A percentile compares a stretch with the other conserved stretches of the same genome.
These are phyloP conservation scores for Arthroderma uncinatum DNA, from an alignment of 2,329 filamentous ascomycete genomes.

Conservation along the genomic window DNA sequence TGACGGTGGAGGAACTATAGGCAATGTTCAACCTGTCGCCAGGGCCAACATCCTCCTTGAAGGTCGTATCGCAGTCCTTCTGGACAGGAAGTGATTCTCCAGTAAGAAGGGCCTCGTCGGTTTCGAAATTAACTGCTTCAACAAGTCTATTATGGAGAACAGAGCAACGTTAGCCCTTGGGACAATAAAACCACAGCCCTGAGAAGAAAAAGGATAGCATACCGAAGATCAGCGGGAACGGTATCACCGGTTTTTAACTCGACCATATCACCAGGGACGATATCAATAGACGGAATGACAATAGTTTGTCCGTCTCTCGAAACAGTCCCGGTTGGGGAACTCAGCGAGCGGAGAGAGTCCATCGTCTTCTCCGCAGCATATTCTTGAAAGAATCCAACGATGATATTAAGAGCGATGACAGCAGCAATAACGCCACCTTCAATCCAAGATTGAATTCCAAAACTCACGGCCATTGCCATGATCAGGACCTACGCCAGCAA, in stretches of 20 bases:
- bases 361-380: constrained; percentile 46
- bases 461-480: constrained; percentile 47
- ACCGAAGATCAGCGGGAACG: constrained; percentile 37
- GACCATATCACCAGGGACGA: constrained; percentile 50
- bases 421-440: constrained; percentile 49
- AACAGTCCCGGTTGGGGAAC: constrained; percentile 41
- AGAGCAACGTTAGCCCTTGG: not conserved
- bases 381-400: constrained; percentile 48
- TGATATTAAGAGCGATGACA: constrained; percentile 48
- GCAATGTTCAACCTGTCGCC: constrained; percentile 53
- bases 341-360: constrained; percentile 41
- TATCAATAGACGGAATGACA: constrained; percentile 42
- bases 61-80: constrained; percentile 42
- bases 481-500: constrained; percentile 35
- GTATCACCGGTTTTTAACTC: constrained; percentile 41
- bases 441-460: constrained; percentile 49
- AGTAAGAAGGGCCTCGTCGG: constrained; percentile 52
- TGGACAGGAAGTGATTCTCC: constrained; percentile 51
- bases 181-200: not conserved
- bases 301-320: constrained; percentile 41
- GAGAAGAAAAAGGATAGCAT: not conserved
- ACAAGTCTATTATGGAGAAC: constrained; percentile 28
- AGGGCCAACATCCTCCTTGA: constrained; percentile 43
- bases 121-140: constrained; percentile 49
- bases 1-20: constrained; percentile 52